Base-by-base conservation (phyloP, 805 yeast genomes). In the Sugiyamaella qingdaonensis region DNA sequence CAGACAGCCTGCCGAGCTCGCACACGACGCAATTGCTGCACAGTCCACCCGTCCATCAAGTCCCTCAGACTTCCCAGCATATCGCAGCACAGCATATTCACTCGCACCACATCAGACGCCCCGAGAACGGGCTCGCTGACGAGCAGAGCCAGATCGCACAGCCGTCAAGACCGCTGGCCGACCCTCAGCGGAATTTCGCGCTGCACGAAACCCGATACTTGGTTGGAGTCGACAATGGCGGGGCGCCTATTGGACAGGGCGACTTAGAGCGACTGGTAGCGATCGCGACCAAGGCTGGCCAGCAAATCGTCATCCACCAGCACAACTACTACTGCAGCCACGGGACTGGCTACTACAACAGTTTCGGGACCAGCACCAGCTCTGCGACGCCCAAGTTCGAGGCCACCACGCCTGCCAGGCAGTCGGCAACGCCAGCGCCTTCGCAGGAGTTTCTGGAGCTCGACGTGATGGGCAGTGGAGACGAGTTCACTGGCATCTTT, bases 291-390 rank as follows among this genome's bases (percentile, higher is more conserved):
- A 50, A 56, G 34, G 43, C 58, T 39, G 59, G 62, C 34, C 68
- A 61, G 46, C 59, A 62, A 51, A 57, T 89, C 11, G 83, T 89
- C 2, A 79, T 89, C 18, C 95, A 89, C 68, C 96, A 89, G 66
- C 96, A 87, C 67, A 88, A 88, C 64, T 90, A 86, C 68, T 84
- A 85, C 67, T 74, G 77, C 76, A 33, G 52, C 33, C 51, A 13
- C 31, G 24, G 29, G 14, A 16, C 41, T 16, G 35, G 48, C 18
- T 14, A 14, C 19, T 14, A 7, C 41, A 19, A 19, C 51, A 36
- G 43, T 36, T 7, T 19, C 34, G 18, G 42, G 14, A 35, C n/a
- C 48, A 24, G 13, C 49, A 41, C 48, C 48, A n/a, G 14, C 13
- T 32, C 27, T 13, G 51, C 53, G 31, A 27, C 53, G 34, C 14